Base-by-base conservation (phyloP, 192 early-diverging fungal species). In the Coemansia sp. region DNA sequence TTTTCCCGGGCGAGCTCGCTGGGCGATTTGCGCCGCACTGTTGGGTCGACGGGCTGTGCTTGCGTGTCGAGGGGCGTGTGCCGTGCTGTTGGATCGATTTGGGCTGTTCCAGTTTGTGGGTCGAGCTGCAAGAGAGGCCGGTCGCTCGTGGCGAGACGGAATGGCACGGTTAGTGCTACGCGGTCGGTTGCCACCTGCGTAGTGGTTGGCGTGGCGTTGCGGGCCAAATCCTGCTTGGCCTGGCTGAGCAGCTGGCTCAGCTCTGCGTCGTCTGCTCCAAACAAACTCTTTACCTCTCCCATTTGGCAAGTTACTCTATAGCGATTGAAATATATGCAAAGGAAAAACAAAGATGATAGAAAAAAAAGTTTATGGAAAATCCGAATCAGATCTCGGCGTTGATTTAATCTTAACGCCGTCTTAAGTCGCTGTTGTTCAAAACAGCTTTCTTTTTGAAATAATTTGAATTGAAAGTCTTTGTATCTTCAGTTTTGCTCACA, bases 191-290 rank as follows among this genome's bases (percentile, higher is more conserved):
- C 7, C n/a, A n/a, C 6, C 3, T 51, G 17, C 17, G 48, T 58
- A 52, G 17, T 29, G 37, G 4, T 3, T 38, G 25, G 58, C 29
- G 3, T 23, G n/a, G 17, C 17, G 7, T 64, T 21, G 47, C 53
- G 32, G 54, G 50, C 53, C 61, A 58, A 72, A 58, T 21, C 63
- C 29, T 54, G 58, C 41, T 66, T 75, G n/a, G 79, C 73, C 54
- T 81, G 73, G 35, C 25, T 55, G 10, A 81, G 73, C 67, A 81
- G 65, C 8, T 47, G 63, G 38, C 61, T 58, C 2, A 81, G 79
- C 21, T 72, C 62, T 32, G 61, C 62, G 60, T 81, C 79, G 32
- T 54, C 54, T 24, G 67, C 51, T 22, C 62, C 62, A 56, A 56
- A 56, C n/a, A 56, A 38, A 32, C 35, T 38, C 27, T 55, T 55